Conservation (phyloP, 768 basidiomycete genomes). For the Suillus weaverae region DNA sequence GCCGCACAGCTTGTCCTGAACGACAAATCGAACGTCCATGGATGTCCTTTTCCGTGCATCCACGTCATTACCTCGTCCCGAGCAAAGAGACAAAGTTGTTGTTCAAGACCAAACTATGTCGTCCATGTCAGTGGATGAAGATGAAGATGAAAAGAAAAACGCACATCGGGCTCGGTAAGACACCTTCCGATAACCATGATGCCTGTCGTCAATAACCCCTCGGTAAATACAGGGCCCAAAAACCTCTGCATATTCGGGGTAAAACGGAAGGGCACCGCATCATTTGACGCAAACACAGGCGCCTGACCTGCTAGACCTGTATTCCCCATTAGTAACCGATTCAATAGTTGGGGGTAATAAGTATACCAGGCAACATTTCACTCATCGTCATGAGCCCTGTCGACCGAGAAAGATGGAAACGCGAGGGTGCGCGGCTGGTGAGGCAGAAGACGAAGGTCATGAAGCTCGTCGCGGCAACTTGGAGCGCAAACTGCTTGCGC, state of each 20-base stretch:
- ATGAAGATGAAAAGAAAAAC: slow-evolving; percentile 15
- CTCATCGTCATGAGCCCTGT: slow-evolving; percentile 92
- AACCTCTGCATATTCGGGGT: slow-evolving; percentile 97
- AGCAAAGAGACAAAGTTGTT: slow-evolving; percentile 87
- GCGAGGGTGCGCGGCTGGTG: slow-evolving; percentile 76
- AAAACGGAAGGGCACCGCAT: slow-evolving; percentile 94
- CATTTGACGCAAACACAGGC: slow-evolving; percentile 72
- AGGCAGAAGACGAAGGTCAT: slow-evolving; percentile 88
- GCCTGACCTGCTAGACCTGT: slow-evolving; percentile 39
- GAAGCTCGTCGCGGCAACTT: slow-evolving; percentile 86
- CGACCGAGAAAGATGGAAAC: slow-evolving; percentile 87
- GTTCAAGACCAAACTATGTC: slow-evolving; percentile 83
- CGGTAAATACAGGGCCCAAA: slow-evolving; percentile 83
- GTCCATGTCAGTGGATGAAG: slow-evolving; percentile 4
- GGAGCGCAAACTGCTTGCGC: slow-evolving; percentile 94
- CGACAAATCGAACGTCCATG: slow-evolving; percentile 54
- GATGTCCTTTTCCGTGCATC: slow-evolving; percentile 58
- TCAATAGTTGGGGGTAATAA: neutral
- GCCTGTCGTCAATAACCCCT: slow-evolving; percentile 84
- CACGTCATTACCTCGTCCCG: slow-evolving; percentile 89
- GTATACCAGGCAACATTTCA: slow-evolving; percentile 81
- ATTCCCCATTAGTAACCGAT: neutral
- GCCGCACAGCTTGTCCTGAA: slow-evolving; percentile 61
- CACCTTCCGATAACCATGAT: slow-evolving; percentile 91
- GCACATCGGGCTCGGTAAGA: slow-evolving; percentile 88